Evolutionary conservation across 257 asterid genomes (phyloP).

Genomic region (Solanum chmielewskii): DNA sequence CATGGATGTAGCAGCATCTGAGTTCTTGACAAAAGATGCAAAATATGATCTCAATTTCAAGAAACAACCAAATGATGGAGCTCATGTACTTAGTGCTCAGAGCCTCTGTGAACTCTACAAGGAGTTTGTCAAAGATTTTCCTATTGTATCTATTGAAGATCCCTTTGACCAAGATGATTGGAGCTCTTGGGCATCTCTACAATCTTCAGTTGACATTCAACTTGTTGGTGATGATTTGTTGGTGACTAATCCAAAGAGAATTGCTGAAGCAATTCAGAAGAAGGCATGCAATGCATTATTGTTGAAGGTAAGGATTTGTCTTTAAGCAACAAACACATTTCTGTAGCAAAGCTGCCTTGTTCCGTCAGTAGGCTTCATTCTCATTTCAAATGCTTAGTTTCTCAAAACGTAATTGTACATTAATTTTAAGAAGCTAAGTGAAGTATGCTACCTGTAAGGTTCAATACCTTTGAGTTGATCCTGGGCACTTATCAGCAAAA

Average conservation of each 20-base stretch:
- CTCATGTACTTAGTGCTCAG: constrained; percentile 66
- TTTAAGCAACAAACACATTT: neutral
- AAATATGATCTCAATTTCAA: constrained; percentile 93
- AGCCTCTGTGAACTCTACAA: constrained; percentile 71
- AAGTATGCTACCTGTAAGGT: neutral
- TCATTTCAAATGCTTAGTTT: neutral
- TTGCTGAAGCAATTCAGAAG: constrained; percentile 77
- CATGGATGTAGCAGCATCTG: constrained; percentile 99
- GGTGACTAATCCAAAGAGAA: constrained; percentile 93
- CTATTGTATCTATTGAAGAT: constrained; percentile 94
- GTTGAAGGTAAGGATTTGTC: constrained; percentile 44
- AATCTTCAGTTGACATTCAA: constrained; percentile 77
- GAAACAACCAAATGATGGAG: constrained; percentile 95
- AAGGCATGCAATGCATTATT: constrained; percentile 95
- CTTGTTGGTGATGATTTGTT: constrained; percentile 90
- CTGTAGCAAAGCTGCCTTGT: neutral
- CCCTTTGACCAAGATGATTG: constrained; percentile 99
- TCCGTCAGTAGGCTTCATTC: neutral
- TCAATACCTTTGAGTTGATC: neutral
- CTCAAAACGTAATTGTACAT: neutral
- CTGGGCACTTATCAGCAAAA: neutral
- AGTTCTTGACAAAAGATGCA: constrained; percentile 72
- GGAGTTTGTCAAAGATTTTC: constrained; percentile 81
- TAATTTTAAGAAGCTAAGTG: neutral
- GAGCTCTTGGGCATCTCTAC: constrained; percentile 86